These are phyloP conservation scores for Brassica hybrid DNA, from an alignment of 441 rosid genomes.

Conservation along the genomic window DNA sequence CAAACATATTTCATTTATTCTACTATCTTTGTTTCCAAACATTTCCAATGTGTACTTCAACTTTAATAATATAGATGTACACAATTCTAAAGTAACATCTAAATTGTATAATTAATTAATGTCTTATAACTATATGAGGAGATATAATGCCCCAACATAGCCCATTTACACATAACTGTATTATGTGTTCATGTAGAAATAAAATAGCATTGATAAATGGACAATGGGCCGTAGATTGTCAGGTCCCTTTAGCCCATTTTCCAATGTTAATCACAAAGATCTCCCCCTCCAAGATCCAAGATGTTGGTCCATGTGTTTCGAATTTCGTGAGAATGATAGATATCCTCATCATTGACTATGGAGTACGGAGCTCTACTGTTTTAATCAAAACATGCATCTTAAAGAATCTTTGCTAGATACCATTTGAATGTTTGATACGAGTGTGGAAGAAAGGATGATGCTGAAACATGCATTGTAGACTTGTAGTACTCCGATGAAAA, in stretches of 20 bases:
- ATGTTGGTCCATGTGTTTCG: not conserved
- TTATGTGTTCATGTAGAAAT: not conserved
- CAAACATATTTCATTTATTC: no score
- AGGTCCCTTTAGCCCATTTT: not conserved
- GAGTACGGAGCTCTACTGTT: not conserved
- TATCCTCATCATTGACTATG: not conserved
- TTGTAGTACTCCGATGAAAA: not conserved
- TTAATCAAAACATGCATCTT: not conserved
- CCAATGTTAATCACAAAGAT: not conserved
- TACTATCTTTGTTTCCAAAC: no score
- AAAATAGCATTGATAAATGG: not conserved
- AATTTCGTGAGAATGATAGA: not conserved
- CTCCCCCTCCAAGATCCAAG: not conserved
- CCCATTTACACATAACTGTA: no score
- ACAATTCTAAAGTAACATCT: no score
- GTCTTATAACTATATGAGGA: no score
- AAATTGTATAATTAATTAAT: no score
- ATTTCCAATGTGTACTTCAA: no score
- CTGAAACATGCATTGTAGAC: not conserved
- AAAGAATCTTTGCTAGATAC: not conserved
- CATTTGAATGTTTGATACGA: not conserved
- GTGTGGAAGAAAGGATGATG: not conserved
- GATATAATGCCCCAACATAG: no score
- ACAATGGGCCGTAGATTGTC: constrained; percentile 1
- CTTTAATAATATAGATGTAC: no score